These are phyloP conservation scores for Phytophthora constricta DNA, from an alignment of 352 stramenopile species.

Conservation along the genomic window DNA sequence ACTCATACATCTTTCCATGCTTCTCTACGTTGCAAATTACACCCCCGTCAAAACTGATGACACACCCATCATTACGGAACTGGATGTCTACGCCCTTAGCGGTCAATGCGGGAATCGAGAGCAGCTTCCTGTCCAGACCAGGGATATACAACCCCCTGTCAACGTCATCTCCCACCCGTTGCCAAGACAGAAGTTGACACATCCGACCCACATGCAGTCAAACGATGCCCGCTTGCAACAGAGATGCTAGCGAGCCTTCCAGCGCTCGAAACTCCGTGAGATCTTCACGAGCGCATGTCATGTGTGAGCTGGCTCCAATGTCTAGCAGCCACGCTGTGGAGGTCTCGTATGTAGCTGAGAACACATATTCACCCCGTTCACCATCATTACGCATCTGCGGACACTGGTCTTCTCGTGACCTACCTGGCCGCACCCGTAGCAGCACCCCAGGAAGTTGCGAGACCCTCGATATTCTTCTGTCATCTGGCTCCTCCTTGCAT, in stretches of 20 bases:
- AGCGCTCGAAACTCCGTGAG: not conserved
- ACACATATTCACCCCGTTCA: slow-evolving; percentile 2
- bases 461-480: too few relatives aligned
- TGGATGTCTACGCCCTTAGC: slow-evolving; percentile 8
- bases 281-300: not conserved
- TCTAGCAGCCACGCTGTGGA: slow-evolving; percentile 3
- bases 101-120: not conserved
- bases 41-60: not conserved
- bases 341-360: slow-evolving; percentile 1
- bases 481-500: too few relatives aligned
- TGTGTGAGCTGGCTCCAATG: slow-evolving; percentile 4
- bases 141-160: not conserved
- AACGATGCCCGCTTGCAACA: not conserved
- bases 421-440: slow-evolving; percentile 7
- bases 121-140: slow-evolving; percentile 3
- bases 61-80: not conserved
- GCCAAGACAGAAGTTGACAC: not conserved
- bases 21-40: not conserved
- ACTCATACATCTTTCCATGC: not conserved
- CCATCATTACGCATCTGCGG: not conserved
- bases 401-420: slow-evolving; percentile 15
- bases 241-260: slow-evolving; percentile 1
- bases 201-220: not conserved
- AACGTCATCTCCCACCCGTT: not conserved
- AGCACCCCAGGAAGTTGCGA: not conserved